These are phyloP conservation scores for Salvia sclarea DNA, from an alignment of 305 asterid species.

Conservation along the genomic window DNA sequence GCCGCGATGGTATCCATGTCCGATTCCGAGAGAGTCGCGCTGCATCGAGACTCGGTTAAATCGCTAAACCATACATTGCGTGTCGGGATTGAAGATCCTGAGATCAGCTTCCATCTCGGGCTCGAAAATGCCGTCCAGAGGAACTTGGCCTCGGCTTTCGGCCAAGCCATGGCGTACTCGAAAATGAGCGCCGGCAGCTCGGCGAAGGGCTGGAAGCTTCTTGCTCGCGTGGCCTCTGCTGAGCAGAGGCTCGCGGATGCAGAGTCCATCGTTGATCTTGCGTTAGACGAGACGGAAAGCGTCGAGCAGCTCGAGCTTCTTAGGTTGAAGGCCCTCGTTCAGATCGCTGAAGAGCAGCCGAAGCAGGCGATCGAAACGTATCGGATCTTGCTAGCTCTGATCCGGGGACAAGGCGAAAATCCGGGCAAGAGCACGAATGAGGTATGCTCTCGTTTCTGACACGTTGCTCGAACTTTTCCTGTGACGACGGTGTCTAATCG, in stretches of 20 bases:
- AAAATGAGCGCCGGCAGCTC: constrained; percentile 58
- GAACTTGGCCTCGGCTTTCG: constrained; percentile 63
- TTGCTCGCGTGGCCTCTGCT: constrained; percentile 77
- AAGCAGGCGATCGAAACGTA: constrained; percentile 85
- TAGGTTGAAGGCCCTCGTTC: constrained; percentile 73
- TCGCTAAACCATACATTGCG: constrained; percentile 45
- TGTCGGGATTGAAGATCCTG: constrained; percentile 52
- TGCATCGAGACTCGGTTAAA: constrained; percentile 53
- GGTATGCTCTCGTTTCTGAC: constrained; percentile 31
- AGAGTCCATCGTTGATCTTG: constrained; percentile 74
- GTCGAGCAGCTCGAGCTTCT: constrained; percentile 70
- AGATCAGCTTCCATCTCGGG: constrained; percentile 57
- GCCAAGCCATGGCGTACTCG: constrained; percentile 54
- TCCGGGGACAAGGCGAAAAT: constrained; percentile 55
- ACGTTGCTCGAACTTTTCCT: background rate
- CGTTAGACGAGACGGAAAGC: constrained; percentile 65
- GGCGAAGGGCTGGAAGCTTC: constrained; percentile 64
- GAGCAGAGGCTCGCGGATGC: constrained; percentile 73
- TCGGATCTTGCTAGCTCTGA: constrained; percentile 60
- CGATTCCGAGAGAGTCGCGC: constrained; percentile 56
- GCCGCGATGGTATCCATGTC: constrained; percentile 64
- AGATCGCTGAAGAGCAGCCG: constrained; percentile 68
- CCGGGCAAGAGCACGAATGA: constrained; percentile 25
- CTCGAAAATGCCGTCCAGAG: constrained; percentile 72
- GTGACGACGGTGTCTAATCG: background rate